These are phyloP conservation scores for Pisolithus albus DNA, from an alignment of 768 basidiomycete species.

Conservation along the genomic window DNA sequence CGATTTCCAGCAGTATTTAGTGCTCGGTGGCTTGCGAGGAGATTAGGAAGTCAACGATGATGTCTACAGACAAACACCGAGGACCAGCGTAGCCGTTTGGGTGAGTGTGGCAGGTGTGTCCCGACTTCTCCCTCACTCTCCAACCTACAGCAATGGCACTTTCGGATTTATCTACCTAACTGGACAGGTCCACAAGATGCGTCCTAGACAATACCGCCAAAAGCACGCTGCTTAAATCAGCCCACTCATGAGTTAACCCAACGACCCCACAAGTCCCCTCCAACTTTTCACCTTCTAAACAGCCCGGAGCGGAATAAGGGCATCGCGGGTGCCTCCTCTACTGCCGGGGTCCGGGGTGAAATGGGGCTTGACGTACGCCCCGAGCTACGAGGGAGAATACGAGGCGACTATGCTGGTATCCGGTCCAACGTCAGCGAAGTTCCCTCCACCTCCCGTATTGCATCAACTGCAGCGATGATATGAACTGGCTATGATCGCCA, in stretches of 20 bases:
- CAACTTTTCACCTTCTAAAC: too few relatives aligned
- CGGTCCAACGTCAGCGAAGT: conserved; percentile 57
- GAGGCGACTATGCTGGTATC: conserved; percentile 89
- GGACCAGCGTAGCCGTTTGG: too few relatives aligned
- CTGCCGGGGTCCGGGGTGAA: conserved; percentile 72
- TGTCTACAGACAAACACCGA: too few relatives aligned
- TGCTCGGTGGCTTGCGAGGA: too few relatives aligned
- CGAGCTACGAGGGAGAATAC: conserved; percentile 58
- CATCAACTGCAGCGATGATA: neutral
- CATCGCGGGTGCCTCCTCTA: conserved; percentile 40
- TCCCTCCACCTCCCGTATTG: neutral
- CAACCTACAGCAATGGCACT: neutral
- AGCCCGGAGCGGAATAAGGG: conserved; percentile 24
- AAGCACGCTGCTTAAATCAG: conserved; percentile 26
- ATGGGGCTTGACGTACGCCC: conserved; percentile 66
- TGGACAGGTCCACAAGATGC: conserved; percentile 34
- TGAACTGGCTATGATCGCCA: conserved; percentile 57
- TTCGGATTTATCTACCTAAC: conserved; percentile 8
- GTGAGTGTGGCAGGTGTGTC: neutral
- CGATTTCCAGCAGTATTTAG: too few relatives aligned
- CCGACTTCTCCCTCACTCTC: too few relatives aligned
- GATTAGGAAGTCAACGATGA: too few relatives aligned
- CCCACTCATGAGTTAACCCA: conserved; percentile 7
- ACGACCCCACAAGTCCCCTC: neutral
- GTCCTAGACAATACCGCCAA: conserved; percentile 36